Percentiles rank a stretch among this genome's conserved stretches.
These are phyloP conservation scores for Lentinula sp. DNA, from an alignment of 768 basidiomycete genomes.

Conservation along the genomic window DNA sequence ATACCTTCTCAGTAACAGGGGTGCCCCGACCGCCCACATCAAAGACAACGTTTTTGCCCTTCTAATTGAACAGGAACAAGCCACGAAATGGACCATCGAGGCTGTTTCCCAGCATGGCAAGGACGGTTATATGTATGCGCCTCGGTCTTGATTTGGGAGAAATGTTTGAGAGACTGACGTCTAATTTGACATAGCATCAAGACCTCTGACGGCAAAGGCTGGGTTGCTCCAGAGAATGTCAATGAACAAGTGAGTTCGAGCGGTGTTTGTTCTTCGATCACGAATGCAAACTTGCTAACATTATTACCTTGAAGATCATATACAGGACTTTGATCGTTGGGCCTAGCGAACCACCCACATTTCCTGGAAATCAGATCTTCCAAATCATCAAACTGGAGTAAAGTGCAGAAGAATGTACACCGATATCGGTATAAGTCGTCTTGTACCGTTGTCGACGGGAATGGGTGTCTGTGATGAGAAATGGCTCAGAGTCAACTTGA, in stretches of 20 bases:
- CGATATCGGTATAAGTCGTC: no score
- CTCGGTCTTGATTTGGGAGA: background rate
- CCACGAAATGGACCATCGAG: background rate
- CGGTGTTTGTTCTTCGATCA: background rate
- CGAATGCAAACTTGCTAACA: no score
- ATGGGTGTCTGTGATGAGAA: background rate
- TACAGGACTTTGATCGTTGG: background rate
- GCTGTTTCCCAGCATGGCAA: background rate
- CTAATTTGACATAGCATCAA: background rate
- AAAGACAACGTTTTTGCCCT: background rate
- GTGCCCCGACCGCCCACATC: background rate
- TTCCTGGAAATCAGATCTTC: background rate
- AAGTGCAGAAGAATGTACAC: background rate
- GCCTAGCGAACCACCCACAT: background rate
- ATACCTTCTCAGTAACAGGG: background rate
- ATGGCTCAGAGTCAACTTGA: no score
- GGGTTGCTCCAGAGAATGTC: background rate
- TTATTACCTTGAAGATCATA: background rate
- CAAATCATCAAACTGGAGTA: background rate
- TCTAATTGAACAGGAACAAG: background rate
- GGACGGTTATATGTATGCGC: background rate
- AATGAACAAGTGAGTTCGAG: background rate
- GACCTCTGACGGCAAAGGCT: background rate
- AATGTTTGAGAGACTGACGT: background rate
- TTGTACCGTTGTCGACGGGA: no score